Conservation (phyloP, 352 stramenopile species). For the Phytopythium boreale region DNA sequence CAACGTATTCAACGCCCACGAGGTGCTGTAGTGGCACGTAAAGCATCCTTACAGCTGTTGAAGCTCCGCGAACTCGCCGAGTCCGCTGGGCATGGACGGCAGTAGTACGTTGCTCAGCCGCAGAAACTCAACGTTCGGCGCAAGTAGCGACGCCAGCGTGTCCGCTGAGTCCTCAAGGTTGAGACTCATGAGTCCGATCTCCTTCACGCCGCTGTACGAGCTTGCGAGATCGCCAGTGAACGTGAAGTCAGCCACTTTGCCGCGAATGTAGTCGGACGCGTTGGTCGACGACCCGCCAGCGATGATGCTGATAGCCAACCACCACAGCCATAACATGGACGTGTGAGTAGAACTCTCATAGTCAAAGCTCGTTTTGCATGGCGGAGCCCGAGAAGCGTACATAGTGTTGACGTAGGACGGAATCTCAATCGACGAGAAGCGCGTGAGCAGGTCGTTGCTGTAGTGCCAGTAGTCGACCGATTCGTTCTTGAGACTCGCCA, state of each 20-base stretch:
- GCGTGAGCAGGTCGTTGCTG: background rate
- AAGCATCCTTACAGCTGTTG: background rate
- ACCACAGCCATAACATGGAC: background rate
- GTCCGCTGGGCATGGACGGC: background rate
- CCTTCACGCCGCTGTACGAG: background rate
- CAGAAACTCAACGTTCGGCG: conserved; percentile 1
- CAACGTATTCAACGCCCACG: background rate
- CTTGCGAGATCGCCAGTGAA: background rate
- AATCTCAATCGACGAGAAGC: background rate
- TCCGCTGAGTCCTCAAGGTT: background rate
- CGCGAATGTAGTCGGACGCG: background rate
- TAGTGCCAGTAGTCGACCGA: background rate
- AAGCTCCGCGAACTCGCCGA: background rate
- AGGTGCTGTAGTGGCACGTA: background rate
- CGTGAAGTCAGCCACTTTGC: conserved; percentile 4
- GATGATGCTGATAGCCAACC: background rate
- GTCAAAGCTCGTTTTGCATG: no score
- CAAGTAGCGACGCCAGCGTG: background rate
- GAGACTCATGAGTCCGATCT: background rate
- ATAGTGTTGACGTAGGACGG: background rate
- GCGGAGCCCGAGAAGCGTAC: background rate
- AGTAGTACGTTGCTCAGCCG: background rate
- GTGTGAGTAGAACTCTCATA: background rate
- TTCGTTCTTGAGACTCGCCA: background rate
- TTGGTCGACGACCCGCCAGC: background rate